Evolutionary conservation across 2,329 filamentous ascomycete genomes (phyloP).

Genomic region (Phialocephala subalpina): DNA sequence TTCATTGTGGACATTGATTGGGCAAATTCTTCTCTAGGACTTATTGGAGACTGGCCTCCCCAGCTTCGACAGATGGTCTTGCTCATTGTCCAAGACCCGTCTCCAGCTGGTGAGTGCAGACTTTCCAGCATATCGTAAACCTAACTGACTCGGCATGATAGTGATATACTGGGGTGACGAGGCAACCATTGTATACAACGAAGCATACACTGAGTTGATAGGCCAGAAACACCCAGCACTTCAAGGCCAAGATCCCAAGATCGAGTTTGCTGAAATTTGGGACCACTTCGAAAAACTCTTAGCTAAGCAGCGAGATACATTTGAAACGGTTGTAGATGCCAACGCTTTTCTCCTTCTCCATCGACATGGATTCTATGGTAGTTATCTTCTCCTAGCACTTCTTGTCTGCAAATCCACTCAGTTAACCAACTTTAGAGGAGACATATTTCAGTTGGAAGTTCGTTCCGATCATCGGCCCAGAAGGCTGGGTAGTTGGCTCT

Average conservation of each 20-base stretch:
- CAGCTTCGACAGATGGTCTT: constrained; percentile 50
- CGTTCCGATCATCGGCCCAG: constrained; percentile 49
- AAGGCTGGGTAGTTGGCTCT: constrained; percentile 37
- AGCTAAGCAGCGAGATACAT: constrained; percentile 37
- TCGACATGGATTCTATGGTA: constrained; percentile 38
- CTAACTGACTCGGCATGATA: constrained; percentile 8
- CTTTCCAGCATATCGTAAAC: neutral
- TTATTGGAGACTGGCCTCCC: constrained; percentile 48
- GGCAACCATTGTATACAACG: constrained; percentile 47
- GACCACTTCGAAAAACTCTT: constrained; percentile 43
- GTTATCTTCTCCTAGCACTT: no score
- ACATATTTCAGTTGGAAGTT: constrained; percentile 50
- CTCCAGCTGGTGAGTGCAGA: constrained; percentile 38
- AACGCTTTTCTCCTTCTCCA: constrained; percentile 43
- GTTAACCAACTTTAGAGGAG: constrained; percentile 47
- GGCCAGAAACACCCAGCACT: constrained; percentile 44
- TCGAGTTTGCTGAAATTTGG: constrained; percentile 49
- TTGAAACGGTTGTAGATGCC: constrained; percentile 35
- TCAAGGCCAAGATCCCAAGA: constrained; percentile 47
- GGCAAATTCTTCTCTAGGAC: constrained; percentile 50
- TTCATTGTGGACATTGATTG: constrained; percentile 49
- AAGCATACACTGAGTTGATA: constrained; percentile 43
- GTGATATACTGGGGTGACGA: constrained; percentile 47
- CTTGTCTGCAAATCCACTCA: no score
- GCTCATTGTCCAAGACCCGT: constrained; percentile 46